These are phyloP conservation scores for Phytophthora pini DNA, from an alignment of 352 stramenopile species.

Conservation along the genomic window DNA sequence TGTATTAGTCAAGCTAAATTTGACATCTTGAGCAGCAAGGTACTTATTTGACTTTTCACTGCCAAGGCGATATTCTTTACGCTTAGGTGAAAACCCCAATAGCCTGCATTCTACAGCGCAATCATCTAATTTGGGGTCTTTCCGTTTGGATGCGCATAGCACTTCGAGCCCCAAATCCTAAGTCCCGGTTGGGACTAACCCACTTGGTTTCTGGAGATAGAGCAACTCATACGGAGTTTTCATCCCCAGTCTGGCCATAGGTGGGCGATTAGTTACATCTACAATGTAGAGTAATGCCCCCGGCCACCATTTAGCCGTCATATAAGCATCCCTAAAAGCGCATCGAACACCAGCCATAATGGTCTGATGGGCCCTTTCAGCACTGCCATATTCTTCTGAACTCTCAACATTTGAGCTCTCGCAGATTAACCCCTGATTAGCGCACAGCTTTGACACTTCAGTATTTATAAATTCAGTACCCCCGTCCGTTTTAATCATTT, in stretches of 20 bases:
- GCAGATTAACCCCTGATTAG: neutral
- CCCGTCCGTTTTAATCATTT: neutral
- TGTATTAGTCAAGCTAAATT: too few relatives aligned
- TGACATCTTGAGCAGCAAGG: too few relatives aligned
- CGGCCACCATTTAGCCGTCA: too few relatives aligned
- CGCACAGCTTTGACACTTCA: constrained; percentile 1
- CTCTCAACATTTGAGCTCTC: constrained; percentile 14
- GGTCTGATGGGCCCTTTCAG: constrained; percentile 5
- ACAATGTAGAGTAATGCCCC: too few relatives aligned
- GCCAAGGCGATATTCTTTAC: too few relatives aligned
- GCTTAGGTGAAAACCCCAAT: constrained; percentile 1
- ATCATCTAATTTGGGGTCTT: constrained; percentile 8
- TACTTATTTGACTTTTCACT: too few relatives aligned
- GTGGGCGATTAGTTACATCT: too few relatives aligned
- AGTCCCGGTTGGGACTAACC: neutral
- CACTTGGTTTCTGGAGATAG: neutral
- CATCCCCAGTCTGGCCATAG: too few relatives aligned
- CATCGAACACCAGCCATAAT: neutral
- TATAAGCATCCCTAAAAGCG: too few relatives aligned
- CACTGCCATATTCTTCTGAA: constrained; percentile 11
- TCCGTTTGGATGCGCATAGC: constrained; percentile 11
- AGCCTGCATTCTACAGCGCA: constrained; percentile 8
- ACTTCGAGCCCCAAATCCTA: constrained; percentile 7
- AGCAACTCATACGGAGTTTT: too few relatives aligned
- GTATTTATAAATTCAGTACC: constrained; percentile 6